phyloP scores from a whole-genome alignment of 495 filamentous ascomycete species.

The Baudoinia panamericana region DNA sequence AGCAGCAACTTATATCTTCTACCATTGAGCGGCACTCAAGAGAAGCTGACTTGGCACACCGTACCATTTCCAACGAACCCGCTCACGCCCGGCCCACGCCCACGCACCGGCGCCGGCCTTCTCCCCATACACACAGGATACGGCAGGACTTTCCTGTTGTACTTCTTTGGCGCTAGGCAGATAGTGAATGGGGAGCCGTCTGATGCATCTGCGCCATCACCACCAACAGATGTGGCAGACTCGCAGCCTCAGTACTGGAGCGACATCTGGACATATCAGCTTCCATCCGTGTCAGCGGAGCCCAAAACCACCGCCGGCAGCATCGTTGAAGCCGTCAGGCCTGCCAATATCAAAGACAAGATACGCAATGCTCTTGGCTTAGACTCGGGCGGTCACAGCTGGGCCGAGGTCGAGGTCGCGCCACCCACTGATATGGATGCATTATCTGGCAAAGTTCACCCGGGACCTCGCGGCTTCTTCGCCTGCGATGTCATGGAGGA shows the following conservation, averaged over 20 bases:
- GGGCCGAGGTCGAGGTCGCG: slow-evolving; percentile 38
- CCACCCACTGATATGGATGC: slow-evolving; percentile 29
- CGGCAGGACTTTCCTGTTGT: slow-evolving; percentile 40
- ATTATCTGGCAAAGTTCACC: slow-evolving; percentile 38
- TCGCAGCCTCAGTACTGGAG: slow-evolving; percentile 22
- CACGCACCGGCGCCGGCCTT: slow-evolving; percentile 33
- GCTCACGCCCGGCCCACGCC: slow-evolving; percentile 34
- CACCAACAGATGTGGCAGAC: background rate
- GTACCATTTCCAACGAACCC: slow-evolving; percentile 37
- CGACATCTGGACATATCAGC: slow-evolving; percentile 42
- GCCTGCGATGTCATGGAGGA: slow-evolving; percentile 33
- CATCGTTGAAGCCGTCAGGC: slow-evolving; percentile 24
- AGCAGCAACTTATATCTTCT: slow-evolving; percentile 35
- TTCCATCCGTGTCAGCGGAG: slow-evolving; percentile 27
- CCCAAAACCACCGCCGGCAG: slow-evolving; percentile 30
- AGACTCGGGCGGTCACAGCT: slow-evolving; percentile 32
- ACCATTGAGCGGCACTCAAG: slow-evolving; percentile 23
- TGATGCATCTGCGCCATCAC: background rate
- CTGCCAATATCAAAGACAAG: slow-evolving; percentile 39
- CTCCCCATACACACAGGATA: slow-evolving; percentile 37
- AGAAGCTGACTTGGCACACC: slow-evolving; percentile 33
- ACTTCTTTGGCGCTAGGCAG: slow-evolving; percentile 34
- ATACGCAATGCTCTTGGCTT: slow-evolving; percentile 33
- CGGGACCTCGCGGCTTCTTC: slow-evolving; percentile 38
- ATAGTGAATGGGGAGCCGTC: background rate